phyloP scores from a whole-genome alignment of 129 eudicot genomes.

The Erigeron canadensis region DNA sequence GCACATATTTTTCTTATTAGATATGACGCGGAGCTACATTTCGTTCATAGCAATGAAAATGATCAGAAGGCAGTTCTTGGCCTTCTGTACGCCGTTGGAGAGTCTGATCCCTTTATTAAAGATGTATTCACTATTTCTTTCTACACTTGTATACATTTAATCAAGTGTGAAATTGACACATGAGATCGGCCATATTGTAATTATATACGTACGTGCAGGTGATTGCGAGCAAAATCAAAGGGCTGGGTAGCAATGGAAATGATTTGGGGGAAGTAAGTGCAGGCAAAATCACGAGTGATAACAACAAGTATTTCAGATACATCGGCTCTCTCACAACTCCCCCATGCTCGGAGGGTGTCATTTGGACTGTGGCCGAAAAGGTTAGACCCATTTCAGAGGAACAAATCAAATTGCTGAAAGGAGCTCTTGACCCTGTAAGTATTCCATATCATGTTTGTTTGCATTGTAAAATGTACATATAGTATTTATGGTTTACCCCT shows the following conservation, averaged over 20 bases:
- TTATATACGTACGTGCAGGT: too few relatives aligned
- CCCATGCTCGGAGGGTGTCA: conserved; percentile 59
- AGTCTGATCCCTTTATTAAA: conserved; percentile 42
- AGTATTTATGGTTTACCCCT: neutral
- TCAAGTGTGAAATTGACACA: too few relatives aligned
- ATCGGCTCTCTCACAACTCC: conserved; percentile 67
- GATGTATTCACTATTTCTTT: conserved; percentile 17
- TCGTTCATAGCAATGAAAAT: conserved; percentile 33
- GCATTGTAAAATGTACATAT: neutral
- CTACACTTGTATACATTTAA: too few relatives aligned
- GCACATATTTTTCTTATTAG: conserved; percentile 18
- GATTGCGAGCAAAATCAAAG: conserved; percentile 16
- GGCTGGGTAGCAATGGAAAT: neutral
- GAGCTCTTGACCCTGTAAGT: conserved; percentile 50
- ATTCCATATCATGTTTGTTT: neutral
- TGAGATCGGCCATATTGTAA: too few relatives aligned
- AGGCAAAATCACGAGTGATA: conserved; percentile 31
- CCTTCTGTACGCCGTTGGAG: conserved; percentile 38
- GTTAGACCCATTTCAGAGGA: conserved; percentile 43
- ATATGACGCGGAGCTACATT: conserved; percentile 44
- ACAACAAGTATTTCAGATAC: conserved; percentile 50
- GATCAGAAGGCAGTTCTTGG: conserved; percentile 40
- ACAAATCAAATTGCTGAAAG: conserved; percentile 44
- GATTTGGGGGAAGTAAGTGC: conserved; percentile 50
- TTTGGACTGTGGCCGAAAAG: conserved; percentile 47